phyloP scores from a whole-genome alignment of 345 rosid species.

The Alliaria petiolata region DNA sequence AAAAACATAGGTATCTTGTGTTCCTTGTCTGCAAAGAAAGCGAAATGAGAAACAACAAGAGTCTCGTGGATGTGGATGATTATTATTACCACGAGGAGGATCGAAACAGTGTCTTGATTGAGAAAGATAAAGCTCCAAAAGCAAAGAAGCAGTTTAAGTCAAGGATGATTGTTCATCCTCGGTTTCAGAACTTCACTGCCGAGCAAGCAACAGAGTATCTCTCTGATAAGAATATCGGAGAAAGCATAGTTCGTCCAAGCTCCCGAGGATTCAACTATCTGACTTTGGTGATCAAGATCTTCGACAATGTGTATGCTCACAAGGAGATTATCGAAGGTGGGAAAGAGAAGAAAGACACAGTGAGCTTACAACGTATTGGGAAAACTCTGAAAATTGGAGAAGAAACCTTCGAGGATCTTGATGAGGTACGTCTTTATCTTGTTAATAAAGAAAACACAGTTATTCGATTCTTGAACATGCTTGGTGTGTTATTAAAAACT shows the following conservation, averaged over 20 bases:
- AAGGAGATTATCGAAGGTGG: slow-evolving; percentile 84
- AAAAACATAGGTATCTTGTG: slow-evolving; percentile 65
- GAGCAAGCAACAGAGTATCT: slow-evolving; percentile 79
- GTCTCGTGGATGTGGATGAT: slow-evolving; percentile 47
- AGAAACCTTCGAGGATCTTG: slow-evolving; percentile 87
- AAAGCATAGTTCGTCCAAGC: slow-evolving; percentile 81
- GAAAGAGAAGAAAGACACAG: slow-evolving; percentile 55
- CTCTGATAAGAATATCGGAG: slow-evolving; percentile 78
- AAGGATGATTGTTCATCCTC: slow-evolving; percentile 89
- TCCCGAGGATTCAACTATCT: slow-evolving; percentile 78
- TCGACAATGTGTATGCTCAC: slow-evolving; percentile 77
- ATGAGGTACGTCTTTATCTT: slow-evolving; percentile 52
- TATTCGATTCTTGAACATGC: not conserved
- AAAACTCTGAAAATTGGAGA: slow-evolving; percentile 81
- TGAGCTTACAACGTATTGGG: slow-evolving; percentile 73
- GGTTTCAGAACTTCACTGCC: slow-evolving; percentile 77
- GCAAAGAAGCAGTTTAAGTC: slow-evolving; percentile 78
- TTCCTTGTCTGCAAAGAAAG: slow-evolving; percentile 63
- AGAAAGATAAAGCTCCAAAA: slow-evolving; percentile 69
- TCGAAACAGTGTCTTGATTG: slow-evolving; percentile 45
- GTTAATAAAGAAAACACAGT: not conserved
- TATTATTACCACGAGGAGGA: slow-evolving; percentile 60
- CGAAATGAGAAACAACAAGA: slow-evolving; percentile 54
- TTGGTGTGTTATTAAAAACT: not conserved
- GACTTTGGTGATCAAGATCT: slow-evolving; percentile 68